A percentile compares a stretch with the other conserved stretches of the same genome.
These are phyloP conservation scores for Passalora sequoiae DNA, from an alignment of 2,329 filamentous ascomycete species.

Conservation along the genomic window DNA sequence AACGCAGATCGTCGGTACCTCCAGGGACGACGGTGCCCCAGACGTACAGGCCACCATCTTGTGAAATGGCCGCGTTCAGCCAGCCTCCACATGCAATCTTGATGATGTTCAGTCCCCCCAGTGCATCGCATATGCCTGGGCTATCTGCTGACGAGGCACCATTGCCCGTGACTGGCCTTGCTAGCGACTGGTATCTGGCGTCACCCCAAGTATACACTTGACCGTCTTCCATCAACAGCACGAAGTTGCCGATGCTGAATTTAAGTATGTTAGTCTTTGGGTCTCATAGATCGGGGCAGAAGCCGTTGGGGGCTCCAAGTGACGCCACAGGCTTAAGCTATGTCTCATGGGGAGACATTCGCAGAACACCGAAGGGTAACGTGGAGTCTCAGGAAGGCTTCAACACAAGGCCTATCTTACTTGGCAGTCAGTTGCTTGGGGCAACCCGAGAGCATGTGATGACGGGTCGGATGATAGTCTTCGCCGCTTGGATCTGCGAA, in stretches of 20 bases:
- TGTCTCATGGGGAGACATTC: too few species aligned
- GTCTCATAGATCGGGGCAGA: too few species aligned
- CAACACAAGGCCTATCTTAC: too few species aligned
- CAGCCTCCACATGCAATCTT: conserved; percentile 54
- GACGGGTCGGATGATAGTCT: conserved; percentile 20
- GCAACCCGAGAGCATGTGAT: conserved; percentile 28
- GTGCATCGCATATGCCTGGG: conserved; percentile 46
- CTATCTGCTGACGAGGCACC: conserved; percentile 41
- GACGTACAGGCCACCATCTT: conserved; percentile 54
- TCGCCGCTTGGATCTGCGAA: conserved; percentile 24
- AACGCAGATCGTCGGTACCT: conserved; percentile 17
- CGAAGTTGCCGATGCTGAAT: conserved; percentile 38
- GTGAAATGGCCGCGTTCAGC: conserved; percentile 53
- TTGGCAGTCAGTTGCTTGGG: conserved; percentile 33
- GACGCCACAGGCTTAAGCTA: too few species aligned
- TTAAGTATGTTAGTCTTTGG: too few species aligned
- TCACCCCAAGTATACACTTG: conserved; percentile 51
- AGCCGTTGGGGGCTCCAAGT: too few species aligned
- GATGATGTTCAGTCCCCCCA: conserved; percentile 50
- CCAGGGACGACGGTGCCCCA: conserved; percentile 48
- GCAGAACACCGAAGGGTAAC: too few species aligned
- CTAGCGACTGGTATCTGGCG: conserved; percentile 55
- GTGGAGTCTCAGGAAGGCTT: too few species aligned
- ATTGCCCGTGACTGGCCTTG: conserved; percentile 41
- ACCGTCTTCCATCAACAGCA: conserved; percentile 34